Base-by-base conservation (phyloP, 768 basidiomycete species). In the Termitomyces titanicus region DNA sequence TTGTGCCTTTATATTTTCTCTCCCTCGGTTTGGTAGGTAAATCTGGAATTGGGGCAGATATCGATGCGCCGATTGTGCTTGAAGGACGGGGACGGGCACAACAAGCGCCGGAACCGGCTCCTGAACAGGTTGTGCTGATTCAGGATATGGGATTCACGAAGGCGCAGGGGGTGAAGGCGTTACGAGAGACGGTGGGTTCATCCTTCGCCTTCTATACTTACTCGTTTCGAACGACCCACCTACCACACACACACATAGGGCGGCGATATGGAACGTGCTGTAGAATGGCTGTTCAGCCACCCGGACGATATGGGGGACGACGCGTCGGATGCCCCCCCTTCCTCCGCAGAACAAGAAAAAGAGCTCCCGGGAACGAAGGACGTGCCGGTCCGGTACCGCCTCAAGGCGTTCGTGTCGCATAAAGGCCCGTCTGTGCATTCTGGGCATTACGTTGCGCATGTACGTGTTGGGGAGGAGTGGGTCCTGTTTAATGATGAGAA, bases 401-500 rank as follows among this genome's bases (percentile, higher is more conserved):
- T 99, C 27, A 90, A 94, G 66, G 94, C 92, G 9, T 99, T 98
- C 74, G 85, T 99, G 64, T 97, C 94, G 47, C 96, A 99, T 76
- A 98, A 97, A 65, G 95, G 96, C 0, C 90, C 92, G 0, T 94
- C 92, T 0, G 93, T 95, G 24, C 96, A 98, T 66, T 96, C 93
- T 0, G 95, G 89, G 0, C 95, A 94, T 63, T 96, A 97, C 63
- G 92, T 95, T 12, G 91, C 91, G 24, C 92, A 95, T 65, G 79
- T 92, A 29, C 74, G 79, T 51, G 65, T 68, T 5, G 81, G 73
- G 33, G 81, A 78, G 20, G 77, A 78, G 10, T 96, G 96, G 93
- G 88, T 95, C 53, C 69, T 98, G 64, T 97, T 94, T 70, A 97
- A 98, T 63, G 96, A 98, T 66, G 94, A 95, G 73, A 96, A 94